phyloP scores from a whole-genome alignment of 2,329 filamentous ascomycete species.

The Penicillium aurantiogriseum region DNA sequence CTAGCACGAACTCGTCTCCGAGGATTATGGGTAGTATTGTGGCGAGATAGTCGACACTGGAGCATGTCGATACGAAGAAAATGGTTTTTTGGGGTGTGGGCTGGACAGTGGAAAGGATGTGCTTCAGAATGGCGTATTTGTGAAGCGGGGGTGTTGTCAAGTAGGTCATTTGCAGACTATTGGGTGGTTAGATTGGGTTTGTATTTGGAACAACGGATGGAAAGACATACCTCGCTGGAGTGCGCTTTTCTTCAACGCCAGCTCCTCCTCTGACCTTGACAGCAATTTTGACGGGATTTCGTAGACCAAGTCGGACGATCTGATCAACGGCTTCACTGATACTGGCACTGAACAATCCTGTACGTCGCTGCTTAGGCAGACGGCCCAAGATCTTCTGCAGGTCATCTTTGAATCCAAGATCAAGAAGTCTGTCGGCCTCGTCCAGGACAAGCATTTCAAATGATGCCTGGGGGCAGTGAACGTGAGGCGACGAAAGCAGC shows the following conservation, averaged over 20 bases:
- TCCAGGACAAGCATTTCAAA: conserved; percentile 93
- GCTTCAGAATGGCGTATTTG: conserved; percentile 72
- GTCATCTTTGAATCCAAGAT: conserved; percentile 91
- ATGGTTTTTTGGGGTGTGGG: conserved; percentile 80
- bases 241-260: conserved; percentile 78
- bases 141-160: conserved; percentile 71
- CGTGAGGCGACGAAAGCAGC: conserved; percentile 78
- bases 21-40: conserved; percentile 73
- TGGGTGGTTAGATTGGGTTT: conserved; percentile 16
- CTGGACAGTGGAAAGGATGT: conserved; percentile 68
- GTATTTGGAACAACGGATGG: neutral
- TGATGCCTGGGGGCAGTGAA: conserved; percentile 81
- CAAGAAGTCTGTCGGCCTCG: conserved; percentile 87
- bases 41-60: conserved; percentile 91
- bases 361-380: conserved; percentile 88
- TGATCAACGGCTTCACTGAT: conserved; percentile 95
- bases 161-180: conserved; percentile 83
- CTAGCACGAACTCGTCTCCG: conserved; percentile 63
- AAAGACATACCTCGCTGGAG: conserved; percentile 64
- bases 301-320: conserved; percentile 83
- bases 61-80: conserved; percentile 89
- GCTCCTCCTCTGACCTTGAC: conserved; percentile 82
- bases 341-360: conserved; percentile 89
- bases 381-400: conserved; percentile 79
- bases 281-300: conserved; percentile 92